These are phyloP conservation scores for Cryptococcus sp. DNA, from an alignment of 1,284 basidiomycete species.

Conservation along the genomic window DNA sequence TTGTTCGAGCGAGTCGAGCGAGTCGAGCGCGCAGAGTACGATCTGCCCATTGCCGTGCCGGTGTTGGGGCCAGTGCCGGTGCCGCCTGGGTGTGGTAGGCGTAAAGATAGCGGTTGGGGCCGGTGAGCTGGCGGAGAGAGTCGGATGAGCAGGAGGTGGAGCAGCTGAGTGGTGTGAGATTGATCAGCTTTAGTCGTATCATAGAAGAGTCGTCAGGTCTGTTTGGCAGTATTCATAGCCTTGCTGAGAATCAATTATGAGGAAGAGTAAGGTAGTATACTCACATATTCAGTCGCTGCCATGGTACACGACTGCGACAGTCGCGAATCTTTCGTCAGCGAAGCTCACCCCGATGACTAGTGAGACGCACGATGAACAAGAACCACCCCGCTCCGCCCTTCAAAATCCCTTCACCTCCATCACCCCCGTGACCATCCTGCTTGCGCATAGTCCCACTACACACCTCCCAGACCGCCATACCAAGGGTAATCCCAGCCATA, in stretches of 20 bases:
- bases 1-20: not conserved
- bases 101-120: constrained; percentile 16
- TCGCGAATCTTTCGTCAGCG: not conserved
- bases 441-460: constrained; percentile 7
- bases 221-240: not conserved
- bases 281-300: constrained; percentile 28
- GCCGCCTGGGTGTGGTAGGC: constrained; percentile 11
- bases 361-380: too few species aligned
- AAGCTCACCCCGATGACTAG: too few species aligned
- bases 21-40: too few species aligned
- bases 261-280: not conserved
- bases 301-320: constrained; percentile 12
- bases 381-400: too few species aligned
- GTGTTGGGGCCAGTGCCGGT: too few species aligned
- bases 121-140: constrained; percentile 27
- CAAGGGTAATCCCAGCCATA: constrained; percentile 13
- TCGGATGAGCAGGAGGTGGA: constrained; percentile 33
- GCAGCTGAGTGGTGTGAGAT: constrained; percentile 15
- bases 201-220: not conserved
- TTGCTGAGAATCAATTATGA: not conserved
- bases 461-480: constrained; percentile 18
- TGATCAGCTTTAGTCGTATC: not conserved
- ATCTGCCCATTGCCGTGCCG: too few species aligned
- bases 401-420: too few species aligned
- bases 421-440: too few species aligned